These are phyloP conservation scores for Raddia guianensis DNA, from an alignment of 176 grass and related monocot genomes.

Conservation along the genomic window DNA sequence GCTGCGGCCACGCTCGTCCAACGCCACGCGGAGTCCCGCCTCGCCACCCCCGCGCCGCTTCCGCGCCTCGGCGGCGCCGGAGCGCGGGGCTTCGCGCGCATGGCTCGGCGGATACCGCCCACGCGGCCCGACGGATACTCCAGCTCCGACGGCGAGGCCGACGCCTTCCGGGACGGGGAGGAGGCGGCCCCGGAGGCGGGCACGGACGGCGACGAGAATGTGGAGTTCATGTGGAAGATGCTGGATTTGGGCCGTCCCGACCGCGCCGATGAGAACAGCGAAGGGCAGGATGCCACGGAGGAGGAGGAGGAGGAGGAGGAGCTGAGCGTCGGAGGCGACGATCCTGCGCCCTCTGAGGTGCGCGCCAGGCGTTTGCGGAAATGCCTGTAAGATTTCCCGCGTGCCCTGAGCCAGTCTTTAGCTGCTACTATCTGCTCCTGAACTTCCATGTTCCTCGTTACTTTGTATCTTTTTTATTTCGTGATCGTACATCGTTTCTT, in stretches of 20 bases:
- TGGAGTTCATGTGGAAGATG: constrained; percentile 30
- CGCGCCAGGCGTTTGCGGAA: constrained; percentile 33
- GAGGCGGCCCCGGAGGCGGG: neutral
- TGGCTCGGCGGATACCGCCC: constrained; percentile 54
- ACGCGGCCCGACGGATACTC: constrained; percentile 58
- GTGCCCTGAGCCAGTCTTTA: neutral
- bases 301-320: constrained; percentile 3
- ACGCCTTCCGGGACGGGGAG: constrained; percentile 16
- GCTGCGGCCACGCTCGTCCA: neutral
- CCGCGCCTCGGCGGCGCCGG: neutral
- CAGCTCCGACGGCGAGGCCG: constrained; percentile 53
- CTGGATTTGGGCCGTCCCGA: neutral
- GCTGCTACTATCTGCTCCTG: neutral
- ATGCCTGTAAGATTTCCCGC: constrained; percentile 2
- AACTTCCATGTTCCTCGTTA: neutral
- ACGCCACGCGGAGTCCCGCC: neutral
- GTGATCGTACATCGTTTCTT: too few relatives aligned
- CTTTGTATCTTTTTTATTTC: too few relatives aligned
- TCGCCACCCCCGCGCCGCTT: neutral
- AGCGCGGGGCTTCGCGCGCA: constrained; percentile 37
- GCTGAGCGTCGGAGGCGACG: neutral
- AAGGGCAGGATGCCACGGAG: neutral
- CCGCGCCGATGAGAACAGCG: neutral
- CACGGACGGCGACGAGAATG: neutral
- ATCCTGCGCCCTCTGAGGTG: neutral